Base-by-base conservation (phyloP, 2,329 filamentous ascomycete species). In the Cercospora berteroae region DNA sequence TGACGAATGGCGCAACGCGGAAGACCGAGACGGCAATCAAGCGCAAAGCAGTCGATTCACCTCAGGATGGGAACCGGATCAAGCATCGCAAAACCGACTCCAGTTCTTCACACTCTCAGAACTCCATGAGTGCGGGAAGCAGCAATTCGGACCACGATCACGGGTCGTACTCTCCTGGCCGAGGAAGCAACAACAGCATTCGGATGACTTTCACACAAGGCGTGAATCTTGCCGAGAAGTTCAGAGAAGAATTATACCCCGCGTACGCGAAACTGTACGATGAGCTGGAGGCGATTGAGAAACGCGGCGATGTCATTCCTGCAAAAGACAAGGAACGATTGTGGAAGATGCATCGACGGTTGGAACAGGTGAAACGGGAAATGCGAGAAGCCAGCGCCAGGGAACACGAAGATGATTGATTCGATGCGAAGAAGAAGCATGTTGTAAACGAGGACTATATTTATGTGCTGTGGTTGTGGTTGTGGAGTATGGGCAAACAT, bases 351-450 rank as follows among this genome's bases (percentile, higher is more conserved):
- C 85, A 87, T 75, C 77, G 78, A 71, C 80, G 81, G 71, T 76
- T 88, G 57, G 81, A 84, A 72, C 80, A 81, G 70, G 85, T 87
- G 83, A 88, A 88, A 79, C 78, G 81, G 67, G 84, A 87, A 74
- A 88, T 88, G 69, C 64, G 64, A 76, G 79, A 72, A 72, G 80
- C 69, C 73, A 79, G 72, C 56, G 42, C 67, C 69, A 72, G 72
- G 64, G 73, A 73, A 66, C 62, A 71, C 31, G 60, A 63, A 48
- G 33, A 57, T 44, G 50, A 58, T 57, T 44, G 58, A 65, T 60
- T 61, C 63, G 31, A 50, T 50, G 44, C 18, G 44, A 23, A 50
- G 44, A 25, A 20, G 18, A 50, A 18, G 44, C 44, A 20, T 48
- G 18, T 25, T 13, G 18, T 23, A 50, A 50, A 50, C 20, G 44